Conservation (phyloP, 1,139 yeast genomes). For the Taphrina communis region DNA sequence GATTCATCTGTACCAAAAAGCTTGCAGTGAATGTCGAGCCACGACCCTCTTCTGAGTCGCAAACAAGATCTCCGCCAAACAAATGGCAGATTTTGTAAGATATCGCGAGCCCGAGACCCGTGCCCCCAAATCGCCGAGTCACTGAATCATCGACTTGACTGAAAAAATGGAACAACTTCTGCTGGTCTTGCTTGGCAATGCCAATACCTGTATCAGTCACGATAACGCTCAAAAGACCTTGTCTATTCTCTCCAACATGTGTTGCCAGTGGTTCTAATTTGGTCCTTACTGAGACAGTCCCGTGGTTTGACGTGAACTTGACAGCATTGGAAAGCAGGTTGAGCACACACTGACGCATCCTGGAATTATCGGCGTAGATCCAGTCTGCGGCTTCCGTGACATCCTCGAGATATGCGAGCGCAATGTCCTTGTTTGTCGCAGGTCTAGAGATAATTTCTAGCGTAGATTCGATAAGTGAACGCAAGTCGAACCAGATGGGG, state of each 20-base stretch:
- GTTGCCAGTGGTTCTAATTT: constrained; percentile 38
- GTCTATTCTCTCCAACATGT: constrained; percentile 26
- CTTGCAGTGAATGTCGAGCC: constrained; percentile 36
- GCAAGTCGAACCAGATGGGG: constrained; percentile 64
- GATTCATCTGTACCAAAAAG: constrained; percentile 19
- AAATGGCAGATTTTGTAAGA: constrained; percentile 25
- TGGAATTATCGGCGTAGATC: constrained; percentile 82
- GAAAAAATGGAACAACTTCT: constrained; percentile 69
- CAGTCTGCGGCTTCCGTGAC: constrained; percentile 57
- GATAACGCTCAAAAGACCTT: constrained; percentile 65
- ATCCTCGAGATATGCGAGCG: constrained; percentile 30
- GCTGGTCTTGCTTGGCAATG: constrained; percentile 63
- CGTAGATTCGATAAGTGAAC: constrained; percentile 31
- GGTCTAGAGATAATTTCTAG: constrained; percentile 30
- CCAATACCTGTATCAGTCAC: constrained; percentile 75
- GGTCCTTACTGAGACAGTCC: constrained; percentile 59
- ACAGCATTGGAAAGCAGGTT: constrained; percentile 84
- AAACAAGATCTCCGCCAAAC: constrained; percentile 31
- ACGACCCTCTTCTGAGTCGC: constrained; percentile 14
- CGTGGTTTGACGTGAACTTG: constrained; percentile 73
- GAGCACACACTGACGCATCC: constrained; percentile 87
- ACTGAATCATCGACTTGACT: constrained; percentile 68
- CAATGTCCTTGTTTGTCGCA: constrained; percentile 22
- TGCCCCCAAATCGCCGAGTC: constrained; percentile 63
- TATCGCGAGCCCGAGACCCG: constrained; percentile 60